phyloP scores from a whole-genome alignment of 2,329 filamentous ascomycete species.

The Fusarium sp. region DNA sequence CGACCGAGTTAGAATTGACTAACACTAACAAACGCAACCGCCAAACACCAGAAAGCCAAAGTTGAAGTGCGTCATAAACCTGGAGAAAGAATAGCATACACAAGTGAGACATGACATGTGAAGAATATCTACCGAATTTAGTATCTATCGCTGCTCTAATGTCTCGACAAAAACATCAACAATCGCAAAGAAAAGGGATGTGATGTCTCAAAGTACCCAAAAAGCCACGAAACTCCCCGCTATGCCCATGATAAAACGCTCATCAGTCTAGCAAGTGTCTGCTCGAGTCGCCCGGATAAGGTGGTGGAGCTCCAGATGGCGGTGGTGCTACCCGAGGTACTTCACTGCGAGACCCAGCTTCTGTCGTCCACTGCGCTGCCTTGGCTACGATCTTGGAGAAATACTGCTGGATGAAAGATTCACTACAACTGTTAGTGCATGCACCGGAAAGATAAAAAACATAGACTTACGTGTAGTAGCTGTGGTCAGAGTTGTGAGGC shows the following conservation, averaged over 20 bases:
- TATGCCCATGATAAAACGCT: constrained; percentile 19
- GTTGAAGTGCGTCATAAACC: neutral
- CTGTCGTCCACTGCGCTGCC: constrained; percentile 56
- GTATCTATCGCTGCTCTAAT: constrained; percentile 26
- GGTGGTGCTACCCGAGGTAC: constrained; percentile 27
- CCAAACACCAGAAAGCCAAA: neutral
- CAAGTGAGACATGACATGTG: neutral
- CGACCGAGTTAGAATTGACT: no score
- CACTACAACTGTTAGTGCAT: constrained; percentile 59
- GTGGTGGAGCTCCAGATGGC: constrained; percentile 43
- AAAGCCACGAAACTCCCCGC: constrained; percentile 37
- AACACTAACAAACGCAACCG: no score
- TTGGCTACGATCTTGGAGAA: constrained; percentile 77
- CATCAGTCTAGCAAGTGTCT: constrained; percentile 45
- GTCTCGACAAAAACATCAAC: constrained; percentile 4
- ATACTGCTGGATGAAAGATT: constrained; percentile 83
- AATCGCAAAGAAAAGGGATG: constrained; percentile 4
- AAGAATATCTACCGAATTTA: constrained; percentile 23
- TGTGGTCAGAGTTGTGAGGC: constrained; percentile 82
- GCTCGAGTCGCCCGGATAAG: constrained; percentile 14
- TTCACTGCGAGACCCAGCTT: constrained; percentile 14
- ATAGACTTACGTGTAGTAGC: constrained; percentile 78
- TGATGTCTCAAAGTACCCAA: constrained; percentile 11
- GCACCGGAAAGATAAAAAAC: neutral
- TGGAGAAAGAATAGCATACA: neutral